phyloP scores from a whole-genome alignment of 2,329 filamentous ascomycete genomes.

The Dryadomyces quercivorus region DNA sequence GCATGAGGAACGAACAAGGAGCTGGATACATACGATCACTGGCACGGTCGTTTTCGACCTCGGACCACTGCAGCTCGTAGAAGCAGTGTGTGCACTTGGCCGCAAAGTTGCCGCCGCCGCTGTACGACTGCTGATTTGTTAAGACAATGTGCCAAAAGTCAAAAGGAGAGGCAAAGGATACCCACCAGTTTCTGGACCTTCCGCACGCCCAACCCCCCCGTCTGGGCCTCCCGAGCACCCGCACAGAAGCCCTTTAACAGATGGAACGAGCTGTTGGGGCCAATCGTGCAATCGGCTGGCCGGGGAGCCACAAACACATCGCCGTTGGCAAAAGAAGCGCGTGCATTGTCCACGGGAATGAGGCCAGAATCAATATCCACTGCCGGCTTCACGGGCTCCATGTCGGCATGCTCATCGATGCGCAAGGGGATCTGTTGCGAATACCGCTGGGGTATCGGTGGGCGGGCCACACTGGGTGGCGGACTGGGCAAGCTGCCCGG shows the following conservation, averaged over 20 bases:
- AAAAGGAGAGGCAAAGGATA: neutral
- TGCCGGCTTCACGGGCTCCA: constrained; percentile 2
- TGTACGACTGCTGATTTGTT: constrained; percentile 12
- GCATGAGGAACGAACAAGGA: no score
- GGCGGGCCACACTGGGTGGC: neutral
- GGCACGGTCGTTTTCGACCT: constrained; percentile 39
- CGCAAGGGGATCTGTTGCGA: neutral
- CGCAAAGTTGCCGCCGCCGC: constrained; percentile 25
- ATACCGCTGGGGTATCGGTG: neutral
- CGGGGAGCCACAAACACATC: neutral
- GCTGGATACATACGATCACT: constrained; percentile 28
- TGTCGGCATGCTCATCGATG: constrained; percentile 3
- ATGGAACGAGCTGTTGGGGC: constrained; percentile 35
- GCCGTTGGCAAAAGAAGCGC: neutral
- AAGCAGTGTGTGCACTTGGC: constrained; percentile 41
- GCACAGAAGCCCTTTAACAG: constrained; percentile 42
- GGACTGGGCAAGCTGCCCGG: neutral
- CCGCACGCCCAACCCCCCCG: constrained; percentile 36
- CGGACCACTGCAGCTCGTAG: constrained; percentile 39
- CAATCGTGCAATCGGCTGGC: constrained; percentile 25
- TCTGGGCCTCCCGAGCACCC: constrained; percentile 36
- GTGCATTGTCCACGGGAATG: constrained; percentile 11
- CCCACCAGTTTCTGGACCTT: constrained; percentile 36
- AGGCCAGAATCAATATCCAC: constrained; percentile 10
- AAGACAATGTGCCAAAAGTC: neutral